Conservation (phyloP, 1,139 yeast species). For the Arxiozyma slooffiae region DNA sequence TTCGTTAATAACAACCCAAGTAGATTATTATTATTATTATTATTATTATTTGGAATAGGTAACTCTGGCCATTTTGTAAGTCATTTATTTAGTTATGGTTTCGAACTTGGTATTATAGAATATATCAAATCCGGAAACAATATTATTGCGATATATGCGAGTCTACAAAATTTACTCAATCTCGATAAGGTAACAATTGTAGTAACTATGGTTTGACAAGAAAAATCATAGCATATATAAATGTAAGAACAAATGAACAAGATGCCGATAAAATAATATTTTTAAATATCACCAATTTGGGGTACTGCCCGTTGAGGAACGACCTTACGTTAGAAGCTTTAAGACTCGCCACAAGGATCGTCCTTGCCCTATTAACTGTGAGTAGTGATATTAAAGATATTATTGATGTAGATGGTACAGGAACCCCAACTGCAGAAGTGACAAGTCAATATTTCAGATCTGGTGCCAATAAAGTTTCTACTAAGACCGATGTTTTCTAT, state of each 20-base stretch:
- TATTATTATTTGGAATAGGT: conserved; percentile 94
- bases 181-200: conserved; percentile 34
- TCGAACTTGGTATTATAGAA: conserved; percentile 52
- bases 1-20: conserved; percentile 40
- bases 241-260: conserved; percentile 91
- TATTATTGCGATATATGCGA: conserved; percentile 95
- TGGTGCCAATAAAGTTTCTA: conserved; percentile 95
- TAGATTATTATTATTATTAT: too few relatives aligned
- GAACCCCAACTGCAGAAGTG: conserved; percentile 75
- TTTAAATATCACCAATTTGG: conserved; percentile 84
- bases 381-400: conserved; percentile 96
- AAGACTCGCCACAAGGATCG: conserved; percentile 70
- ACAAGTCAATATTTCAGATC: conserved; percentile 86
- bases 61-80: conserved; percentile 88
- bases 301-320: conserved; percentile 84
- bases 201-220: conserved; percentile 68
- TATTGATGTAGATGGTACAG: conserved; percentile 68
- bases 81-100: conserved; percentile 50
- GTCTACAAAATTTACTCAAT: too few relatives aligned
- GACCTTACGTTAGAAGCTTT: conserved; percentile 92
- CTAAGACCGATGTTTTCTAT: conserved; percentile 91
- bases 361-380: conserved; percentile 91
- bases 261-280: conserved; percentile 97
- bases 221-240: conserved; percentile 89
- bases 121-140: conserved; percentile 69